phyloP scores from a whole-genome alignment of 495 filamentous ascomycete species.

The Aspergillus mulundensis region DNA sequence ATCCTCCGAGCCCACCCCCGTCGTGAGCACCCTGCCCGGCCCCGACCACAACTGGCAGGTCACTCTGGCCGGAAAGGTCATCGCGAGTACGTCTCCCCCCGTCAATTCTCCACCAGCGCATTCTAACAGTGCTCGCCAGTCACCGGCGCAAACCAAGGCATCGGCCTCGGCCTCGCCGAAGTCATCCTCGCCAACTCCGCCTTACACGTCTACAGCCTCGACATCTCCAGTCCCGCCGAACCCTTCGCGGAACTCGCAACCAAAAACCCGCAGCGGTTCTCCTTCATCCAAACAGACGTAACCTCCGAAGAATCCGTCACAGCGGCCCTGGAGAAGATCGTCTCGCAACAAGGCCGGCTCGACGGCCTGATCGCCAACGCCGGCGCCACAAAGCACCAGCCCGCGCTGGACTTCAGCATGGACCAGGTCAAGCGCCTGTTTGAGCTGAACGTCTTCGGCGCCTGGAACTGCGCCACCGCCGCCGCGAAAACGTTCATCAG shows the following conservation, averaged over 20 bases:
- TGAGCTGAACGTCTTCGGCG: conserved; percentile 43
- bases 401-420: conserved; percentile 37
- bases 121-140: conserved; percentile 1
- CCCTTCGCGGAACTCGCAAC: conserved; percentile 27
- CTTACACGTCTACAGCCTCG: conserved; percentile 36
- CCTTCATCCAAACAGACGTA: conserved; percentile 38
- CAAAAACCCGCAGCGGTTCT: conserved; percentile 32
- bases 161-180: conserved; percentile 33
- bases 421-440: conserved; percentile 38
- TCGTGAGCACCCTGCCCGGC: conserved; percentile 22
- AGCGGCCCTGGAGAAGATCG: conserved; percentile 35
- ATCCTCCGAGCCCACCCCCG: neutral
- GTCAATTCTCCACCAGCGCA: neutral
- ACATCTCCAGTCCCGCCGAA: conserved; percentile 39
- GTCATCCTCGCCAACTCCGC: conserved; percentile 39
- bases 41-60: conserved; percentile 28
- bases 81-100: conserved; percentile 14
- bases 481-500: conserved; percentile 34
- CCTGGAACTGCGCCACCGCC: conserved; percentile 27
- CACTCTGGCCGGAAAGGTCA: conserved; percentile 24
- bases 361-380: conserved; percentile 38
- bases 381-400: conserved; percentile 46
- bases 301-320: conserved; percentile 36
- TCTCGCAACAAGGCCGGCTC: conserved; percentile 30
- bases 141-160: conserved; percentile 26